Percentiles rank a stretch among this genome's conserved stretches.
Conservation (phyloP, 495 filamentous ascomycete species). For the Pyrenula aspistea region DNA sequence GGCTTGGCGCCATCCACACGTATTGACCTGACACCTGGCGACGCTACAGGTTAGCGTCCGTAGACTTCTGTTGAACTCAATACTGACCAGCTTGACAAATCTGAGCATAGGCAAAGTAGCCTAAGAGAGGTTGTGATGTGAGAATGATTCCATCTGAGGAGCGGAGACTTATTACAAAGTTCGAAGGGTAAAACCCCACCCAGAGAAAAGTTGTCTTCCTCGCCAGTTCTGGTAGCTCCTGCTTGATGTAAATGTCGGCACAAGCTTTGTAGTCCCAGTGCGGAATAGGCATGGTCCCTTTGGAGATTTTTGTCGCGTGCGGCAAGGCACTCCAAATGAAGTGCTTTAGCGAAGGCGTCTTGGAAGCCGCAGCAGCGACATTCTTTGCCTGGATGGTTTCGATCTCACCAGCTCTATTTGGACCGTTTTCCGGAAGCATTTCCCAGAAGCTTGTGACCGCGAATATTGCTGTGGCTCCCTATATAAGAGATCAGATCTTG, state of each 20-base stretch:
- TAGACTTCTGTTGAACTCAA: too few species aligned
- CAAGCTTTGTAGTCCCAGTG: constrained; percentile 17
- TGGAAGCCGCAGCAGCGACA: constrained; percentile 26
- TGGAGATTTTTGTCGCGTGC: constrained; percentile 8
- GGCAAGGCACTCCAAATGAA: constrained; percentile 35
- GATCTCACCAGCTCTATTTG: constrained; percentile 7
- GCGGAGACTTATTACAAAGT: too few species aligned
- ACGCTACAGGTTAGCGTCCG: background rate
- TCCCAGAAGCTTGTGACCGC: constrained; percentile 38
- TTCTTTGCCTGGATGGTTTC: constrained; percentile 25
- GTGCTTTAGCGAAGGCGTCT: constrained; percentile 25
- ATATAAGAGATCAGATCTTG: background rate
- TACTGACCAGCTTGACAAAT: background rate
- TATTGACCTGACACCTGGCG: constrained; percentile 16
- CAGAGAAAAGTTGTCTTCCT: constrained; percentile 15
- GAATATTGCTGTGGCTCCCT: constrained; percentile 33
- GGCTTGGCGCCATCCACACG: constrained; percentile 17
- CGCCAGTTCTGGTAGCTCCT: constrained; percentile 8
- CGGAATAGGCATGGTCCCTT: constrained; percentile 11
- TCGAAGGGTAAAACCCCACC: constrained; percentile 8
- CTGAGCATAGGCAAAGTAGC: background rate
- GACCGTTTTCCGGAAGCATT: background rate
- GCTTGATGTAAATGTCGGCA: constrained; percentile 16
- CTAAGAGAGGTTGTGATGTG: background rate
- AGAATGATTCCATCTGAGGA: too few species aligned